Base-by-base conservation (phyloP, 2,329 filamentous ascomycete species). In the Sclerotinia borealis region DNA sequence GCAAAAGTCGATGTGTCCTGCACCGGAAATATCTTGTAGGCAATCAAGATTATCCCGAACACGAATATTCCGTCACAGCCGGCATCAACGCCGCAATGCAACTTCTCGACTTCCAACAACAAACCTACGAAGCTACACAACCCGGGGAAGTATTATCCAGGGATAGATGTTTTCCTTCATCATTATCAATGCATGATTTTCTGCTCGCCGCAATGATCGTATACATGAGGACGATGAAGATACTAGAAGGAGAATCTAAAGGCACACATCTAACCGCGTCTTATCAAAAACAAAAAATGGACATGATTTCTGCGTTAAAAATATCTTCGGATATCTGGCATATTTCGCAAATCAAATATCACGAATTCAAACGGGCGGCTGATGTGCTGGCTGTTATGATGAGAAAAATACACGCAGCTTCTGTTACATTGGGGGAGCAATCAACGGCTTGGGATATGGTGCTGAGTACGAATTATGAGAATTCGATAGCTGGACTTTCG, bases 151-250 rank as follows among this genome's bases (percentile, higher is more conserved):
- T 83, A 34, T 74, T 88, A 17, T 76, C 77, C 64, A 75, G 77
- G 29, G 78, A 81, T 43, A 77, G 79, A 4, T 86, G 83, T 80
- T 85, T 85, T 66, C 72, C 85, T 25, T 81, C 80, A 4, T 83
- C 81, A 1, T 74, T 87, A 3, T 79, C 80, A 22, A 78, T 83
- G 59, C 83, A 86, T 58, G 85, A 88, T 70, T 87, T 84, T 59
- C 74, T 87, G 59, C 78, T 87, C 3, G 84, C 84, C 0, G 80
- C 82, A 62, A 84, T 85, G 79, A 79, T 87, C 15, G 69, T 88
- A 3, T 65, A 60, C 49, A 25, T 65, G 51, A 39, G 45, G 22
- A 39, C 31, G 22, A 62, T 55, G 49, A 45, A 48, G n/a, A 34
- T 48, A 36, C 11, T 50, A 5, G 43, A 58, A 11, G 29, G 27